These are phyloP conservation scores for Penicillium parvum DNA, from an alignment of 495 filamentous ascomycete species.

Conservation along the genomic window DNA sequence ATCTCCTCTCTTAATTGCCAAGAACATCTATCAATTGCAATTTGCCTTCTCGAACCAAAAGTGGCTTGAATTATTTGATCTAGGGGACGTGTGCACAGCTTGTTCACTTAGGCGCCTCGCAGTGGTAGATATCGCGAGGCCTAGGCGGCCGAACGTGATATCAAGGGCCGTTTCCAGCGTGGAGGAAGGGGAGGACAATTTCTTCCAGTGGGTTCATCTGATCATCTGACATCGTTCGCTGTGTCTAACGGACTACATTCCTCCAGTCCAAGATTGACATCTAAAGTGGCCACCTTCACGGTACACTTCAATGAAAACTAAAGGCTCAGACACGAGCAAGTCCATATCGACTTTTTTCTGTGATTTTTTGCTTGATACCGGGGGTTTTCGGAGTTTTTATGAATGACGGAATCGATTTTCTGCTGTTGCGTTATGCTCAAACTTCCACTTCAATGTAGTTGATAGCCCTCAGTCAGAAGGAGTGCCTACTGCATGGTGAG, in stretches of 20 bases:
- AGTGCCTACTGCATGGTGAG: background rate
- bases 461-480: background rate
- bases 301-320: constrained; percentile 14
- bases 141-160: too few relatives aligned
- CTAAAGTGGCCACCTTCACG: constrained; percentile 5
- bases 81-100: too few relatives aligned
- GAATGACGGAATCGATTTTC: constrained; percentile 19
- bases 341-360: constrained; percentile 12
- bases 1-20: constrained; percentile 40
- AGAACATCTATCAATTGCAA: background rate
- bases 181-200: constrained; percentile 37
- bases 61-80: constrained; percentile 1
- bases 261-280: constrained; percentile 16
- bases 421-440: too few relatives aligned
- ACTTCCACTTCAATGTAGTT: background rate
- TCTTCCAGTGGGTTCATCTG: constrained; percentile 15
- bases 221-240: background rate
- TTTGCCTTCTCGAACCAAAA: constrained; percentile 9
- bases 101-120: too few relatives aligned
- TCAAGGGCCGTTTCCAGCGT: constrained; percentile 19
- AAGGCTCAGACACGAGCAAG: too few relatives aligned
- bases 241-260: background rate
- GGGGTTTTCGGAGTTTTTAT: constrained; percentile 17
- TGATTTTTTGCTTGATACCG: constrained; percentile 6
- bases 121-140: too few relatives aligned